These are phyloP conservation scores for Telfairia occidentalis DNA, from an alignment of 331 rosid genomes.

Conservation along the genomic window DNA sequence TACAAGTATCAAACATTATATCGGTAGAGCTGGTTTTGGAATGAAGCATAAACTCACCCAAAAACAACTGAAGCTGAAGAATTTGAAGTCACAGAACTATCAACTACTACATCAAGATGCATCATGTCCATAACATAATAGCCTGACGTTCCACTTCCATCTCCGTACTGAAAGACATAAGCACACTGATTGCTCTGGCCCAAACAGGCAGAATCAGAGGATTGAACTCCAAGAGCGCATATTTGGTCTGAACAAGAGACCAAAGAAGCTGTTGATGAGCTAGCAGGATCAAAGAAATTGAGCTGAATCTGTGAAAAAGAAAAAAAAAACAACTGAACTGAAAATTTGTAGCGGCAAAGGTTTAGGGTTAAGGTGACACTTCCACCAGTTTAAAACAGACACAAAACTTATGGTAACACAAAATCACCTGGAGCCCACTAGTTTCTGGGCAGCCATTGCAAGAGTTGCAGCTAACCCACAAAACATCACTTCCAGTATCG, in stretches of 20 bases:
- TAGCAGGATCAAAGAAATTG: slow-evolving; percentile 48
- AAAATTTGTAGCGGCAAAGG: not conserved
- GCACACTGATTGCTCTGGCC: slow-evolving; percentile 60
- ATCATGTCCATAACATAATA: slow-evolving; percentile 66
- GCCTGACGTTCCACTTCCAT: slow-evolving; percentile 94
- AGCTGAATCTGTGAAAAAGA: slow-evolving; percentile 56
- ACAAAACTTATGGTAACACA: slow-evolving; percentile 1
- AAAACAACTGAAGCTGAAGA: slow-evolving; percentile 66
- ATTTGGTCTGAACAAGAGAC: slow-evolving; percentile 70
- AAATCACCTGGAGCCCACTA: slow-evolving; percentile 68
- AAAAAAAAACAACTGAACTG: slow-evolving; percentile 18
- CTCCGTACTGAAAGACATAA: slow-evolving; percentile 87
- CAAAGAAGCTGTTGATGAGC: slow-evolving; percentile 61
- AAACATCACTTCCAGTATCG: slow-evolving; percentile 97
- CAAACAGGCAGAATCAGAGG: slow-evolving; percentile 69
- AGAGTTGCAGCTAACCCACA: slow-evolving; percentile 81
- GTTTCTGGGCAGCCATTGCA: slow-evolving; percentile 87
- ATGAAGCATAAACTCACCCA: slow-evolving; percentile 49
- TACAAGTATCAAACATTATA: not conserved
- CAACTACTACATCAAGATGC: slow-evolving; percentile 48
- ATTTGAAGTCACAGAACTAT: slow-evolving; percentile 45
- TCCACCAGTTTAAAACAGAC: not conserved
- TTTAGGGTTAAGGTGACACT: not conserved
- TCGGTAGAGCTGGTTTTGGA: slow-evolving; percentile 3
- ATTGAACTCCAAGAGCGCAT: slow-evolving; percentile 50